Base-by-base conservation (phyloP, 305 asterid genomes). In the Ajuga reptans region DNA sequence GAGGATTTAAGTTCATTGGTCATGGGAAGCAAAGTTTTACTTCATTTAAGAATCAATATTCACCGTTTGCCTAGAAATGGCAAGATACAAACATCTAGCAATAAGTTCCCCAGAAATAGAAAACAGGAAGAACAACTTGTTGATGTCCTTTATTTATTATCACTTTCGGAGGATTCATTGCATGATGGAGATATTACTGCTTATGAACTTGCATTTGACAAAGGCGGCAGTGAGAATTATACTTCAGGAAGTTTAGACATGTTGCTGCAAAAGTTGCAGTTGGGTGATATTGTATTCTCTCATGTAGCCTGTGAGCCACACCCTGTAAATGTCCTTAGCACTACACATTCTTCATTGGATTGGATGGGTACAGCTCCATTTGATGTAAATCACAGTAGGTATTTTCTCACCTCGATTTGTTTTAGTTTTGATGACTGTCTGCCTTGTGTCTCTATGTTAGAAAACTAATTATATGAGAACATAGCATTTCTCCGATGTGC, bases 351-450 rank as follows among this genome's bases (percentile, higher is more conserved):
- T 74, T 87, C 97, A 18, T 80, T 93, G 78, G 85, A 89, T 75
- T 93, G 99, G 99, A 87, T 93, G 99, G 97, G 96, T 68, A 72
- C 90, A 47, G 87, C 88, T 69, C 91, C 86, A 36, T 57, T 80
- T 71, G 97, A 93, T 87, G 94, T 93, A 71, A 78, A 78, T 71
- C 77, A 81, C 79, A 84, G 95, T 88, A 86, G 85, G 95, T 83
- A 81, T 59, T 88, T 72, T 74, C 69, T 75, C 69, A 33, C 81
- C 53, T 69, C 29, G 65, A 58, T 72, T 52, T 34, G 4, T 58
- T 69, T 77, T 43, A 9, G 15, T 71, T 67, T 54, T 74, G 27
- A 41, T 60, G 63, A 12, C 15, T 69, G 37, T 29, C 6, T 64
- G 16, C 34, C 18, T 52, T 61, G 11, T 29, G 52, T 29, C 37